Base-by-base conservation (phyloP, 441 rosid genomes). In the Erodium moschatum region DNA sequence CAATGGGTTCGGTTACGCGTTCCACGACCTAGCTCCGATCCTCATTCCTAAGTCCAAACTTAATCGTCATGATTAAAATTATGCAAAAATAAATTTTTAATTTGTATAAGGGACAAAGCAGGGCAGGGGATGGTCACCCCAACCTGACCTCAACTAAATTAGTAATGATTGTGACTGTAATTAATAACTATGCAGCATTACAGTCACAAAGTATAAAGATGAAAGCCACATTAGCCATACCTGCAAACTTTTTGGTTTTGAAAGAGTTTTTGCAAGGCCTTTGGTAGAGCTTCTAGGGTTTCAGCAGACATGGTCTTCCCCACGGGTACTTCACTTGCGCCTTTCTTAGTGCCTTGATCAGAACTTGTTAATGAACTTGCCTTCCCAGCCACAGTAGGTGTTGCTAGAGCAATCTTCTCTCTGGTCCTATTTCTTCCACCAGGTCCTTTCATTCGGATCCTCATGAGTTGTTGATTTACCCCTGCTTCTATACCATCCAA, bases 171-270 rank as follows among this genome's bases (percentile, higher is more conserved):
- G 31, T 29, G 31, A 29, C 31, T 29, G 3, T 29, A 29, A 29
- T 29, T 29, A 29, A 29, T 29, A 29, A 29, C 3, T 29, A 29
- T 54, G 21, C 16, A 15, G 61, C 21, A 15, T 7, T 5, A 52
- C 20, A 54, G 21, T 54, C 40, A 35, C 40, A 7, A 35, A 35
- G 40, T 16, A 48, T 11, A n/a, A 50, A 50, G 3, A 50, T 7
- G 56, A 50, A 72, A 54, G 42, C 52, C 35, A 46, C 6, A 29
- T 46, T 64, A 68, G 11, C 11, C 71, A 52, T 83, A 86, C 96
- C 93, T 86, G 91, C 98, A 92, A 81, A 89, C 97, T 75, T 89
- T 92, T 77, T 85, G 87, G 77, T 70, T 81, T 72, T 85, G 92
- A 69, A 93, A 81, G 69, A 90, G 85, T 75, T 84, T 86, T 70